Conservation (phyloP, 441 rosid species). For the Metrosideros polymorpha region DNA sequence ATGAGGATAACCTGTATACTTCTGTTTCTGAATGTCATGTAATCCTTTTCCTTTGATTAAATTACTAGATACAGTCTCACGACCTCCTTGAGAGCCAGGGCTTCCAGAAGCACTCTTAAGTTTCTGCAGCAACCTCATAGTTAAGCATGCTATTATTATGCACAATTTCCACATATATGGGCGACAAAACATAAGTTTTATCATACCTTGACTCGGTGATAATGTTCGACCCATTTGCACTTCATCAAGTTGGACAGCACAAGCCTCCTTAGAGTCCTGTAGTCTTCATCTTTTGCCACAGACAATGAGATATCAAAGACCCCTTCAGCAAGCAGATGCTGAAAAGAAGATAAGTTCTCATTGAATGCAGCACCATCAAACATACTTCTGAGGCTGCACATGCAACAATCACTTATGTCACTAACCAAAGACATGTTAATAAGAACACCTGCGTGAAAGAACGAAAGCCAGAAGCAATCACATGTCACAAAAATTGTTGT, state of each 20-base stretch:
- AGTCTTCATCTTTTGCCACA: constrained; percentile 51
- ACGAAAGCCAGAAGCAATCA: not conserved
- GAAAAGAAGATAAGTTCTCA: constrained; percentile 67
- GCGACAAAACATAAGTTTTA: not conserved
- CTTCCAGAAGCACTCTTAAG: constrained; percentile 13
- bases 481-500: not conserved
- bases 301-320: constrained; percentile 50
- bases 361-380: constrained; percentile 74
- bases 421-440: not conserved
- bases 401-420: not conserved
- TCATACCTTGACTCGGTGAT: constrained; percentile 51
- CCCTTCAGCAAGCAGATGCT: constrained; percentile 73
- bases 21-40: constrained; percentile 25
- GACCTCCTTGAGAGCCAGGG: constrained; percentile 18
- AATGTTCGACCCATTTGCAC: constrained; percentile 65
- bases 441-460: not conserved
- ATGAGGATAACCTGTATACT: constrained; percentile 31
- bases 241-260: constrained; percentile 39
- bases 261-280: constrained; percentile 49
- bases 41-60: constrained; percentile 25
- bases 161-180: not conserved
- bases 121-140: constrained; percentile 20
- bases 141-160: not conserved
- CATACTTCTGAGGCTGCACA: constrained; percentile 65
- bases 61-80: constrained; percentile 8